Conservation (phyloP, 768 basidiomycete species). For the Lactarius hengduanensis region DNA sequence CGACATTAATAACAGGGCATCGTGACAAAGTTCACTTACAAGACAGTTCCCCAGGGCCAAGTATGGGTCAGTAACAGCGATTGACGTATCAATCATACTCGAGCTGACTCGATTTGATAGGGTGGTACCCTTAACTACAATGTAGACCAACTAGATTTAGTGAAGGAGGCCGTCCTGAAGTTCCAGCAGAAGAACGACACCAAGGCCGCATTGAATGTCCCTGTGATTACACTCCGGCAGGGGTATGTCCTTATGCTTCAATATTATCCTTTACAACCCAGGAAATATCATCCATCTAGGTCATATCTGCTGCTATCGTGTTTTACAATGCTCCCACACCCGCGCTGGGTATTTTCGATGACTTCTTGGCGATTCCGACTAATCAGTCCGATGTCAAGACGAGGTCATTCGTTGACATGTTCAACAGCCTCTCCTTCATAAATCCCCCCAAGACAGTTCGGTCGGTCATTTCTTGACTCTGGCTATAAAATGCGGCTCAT, state of each 20-base stretch:
- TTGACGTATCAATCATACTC: neutral
- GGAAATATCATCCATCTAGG: neutral
- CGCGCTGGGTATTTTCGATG: constrained; percentile 21
- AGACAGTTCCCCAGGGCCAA: constrained; percentile 11
- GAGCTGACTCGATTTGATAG: neutral
- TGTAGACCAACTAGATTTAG: neutral
- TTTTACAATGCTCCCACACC: neutral
- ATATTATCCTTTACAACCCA: neutral
- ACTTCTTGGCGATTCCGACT: constrained; percentile 23
- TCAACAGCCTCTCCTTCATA: neutral
- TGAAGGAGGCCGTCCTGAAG: constrained; percentile 1
- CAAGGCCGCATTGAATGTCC: neutral
- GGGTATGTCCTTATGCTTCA: neutral
- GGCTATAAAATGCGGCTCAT: neutral
- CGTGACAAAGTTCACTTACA: constrained; percentile 5
- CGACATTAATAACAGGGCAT: constrained; percentile 5
- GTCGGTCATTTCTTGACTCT: neutral
- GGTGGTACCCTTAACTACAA: constrained; percentile 1
- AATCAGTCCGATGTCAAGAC: constrained; percentile 3
- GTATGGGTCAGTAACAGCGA: neutral
- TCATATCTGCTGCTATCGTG: neutral
- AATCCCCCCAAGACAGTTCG: neutral
- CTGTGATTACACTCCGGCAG: neutral
- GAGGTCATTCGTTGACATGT: neutral
- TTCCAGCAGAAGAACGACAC: constrained; percentile 13